Conservation (phyloP, 768 basidiomycete genomes). For the Psilocybe azurescens region DNA sequence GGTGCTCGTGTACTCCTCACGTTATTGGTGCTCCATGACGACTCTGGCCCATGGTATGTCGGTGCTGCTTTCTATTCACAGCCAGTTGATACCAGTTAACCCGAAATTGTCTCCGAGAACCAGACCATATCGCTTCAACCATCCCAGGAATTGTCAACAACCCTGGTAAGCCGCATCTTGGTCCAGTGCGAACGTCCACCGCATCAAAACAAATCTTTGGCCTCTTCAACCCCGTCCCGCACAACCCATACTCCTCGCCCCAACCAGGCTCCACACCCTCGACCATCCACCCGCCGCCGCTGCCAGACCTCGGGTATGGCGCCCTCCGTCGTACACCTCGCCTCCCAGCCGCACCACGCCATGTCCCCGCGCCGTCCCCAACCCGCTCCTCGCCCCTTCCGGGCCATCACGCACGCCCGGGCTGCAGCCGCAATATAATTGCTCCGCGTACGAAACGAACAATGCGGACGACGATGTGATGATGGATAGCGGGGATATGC, state of each 20-base stretch:
- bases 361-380: conserved; percentile 2
- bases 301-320: conserved; percentile 11
- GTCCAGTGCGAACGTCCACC: too few species aligned
- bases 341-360: conserved; percentile 23
- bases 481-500: conserved; percentile 68
- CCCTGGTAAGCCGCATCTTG: too few species aligned
- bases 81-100: too few species aligned
- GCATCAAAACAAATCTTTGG: conserved; percentile 19
- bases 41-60: too few species aligned
- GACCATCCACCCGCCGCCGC: conserved; percentile 22
- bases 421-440: conserved; percentile 11
- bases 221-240: conserved; percentile 43
- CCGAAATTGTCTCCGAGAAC: too few species aligned
- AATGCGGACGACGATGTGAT: conserved; percentile 44
- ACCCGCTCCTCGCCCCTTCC: conserved; percentile 14
- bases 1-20: too few species aligned
- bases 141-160: too few species aligned
- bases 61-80: too few species aligned
- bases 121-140: too few species aligned
- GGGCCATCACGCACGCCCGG: conserved; percentile 10
- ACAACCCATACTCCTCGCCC: conserved; percentile 30
- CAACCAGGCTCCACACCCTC: conserved; percentile 24
- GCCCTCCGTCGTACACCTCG: conserved; percentile 19
- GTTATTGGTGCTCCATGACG: too few species aligned
- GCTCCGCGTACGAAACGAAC: conserved; percentile 43